Base-by-base conservation (phyloP, 169 alveolate species). In the Fabrea salina region DNA sequence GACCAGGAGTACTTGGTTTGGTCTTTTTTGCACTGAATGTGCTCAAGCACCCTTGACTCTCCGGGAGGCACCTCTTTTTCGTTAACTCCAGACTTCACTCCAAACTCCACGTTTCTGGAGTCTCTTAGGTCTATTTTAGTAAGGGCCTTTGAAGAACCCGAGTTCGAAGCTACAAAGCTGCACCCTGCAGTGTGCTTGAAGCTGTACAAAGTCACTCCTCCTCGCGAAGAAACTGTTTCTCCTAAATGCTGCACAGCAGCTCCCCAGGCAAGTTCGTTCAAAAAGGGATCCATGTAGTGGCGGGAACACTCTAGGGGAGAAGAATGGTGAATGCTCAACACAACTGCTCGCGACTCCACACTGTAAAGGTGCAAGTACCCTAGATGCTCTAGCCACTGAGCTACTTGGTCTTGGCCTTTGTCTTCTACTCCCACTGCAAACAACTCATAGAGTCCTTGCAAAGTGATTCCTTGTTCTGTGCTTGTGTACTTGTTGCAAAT, bases 401-500 rank as follows among this genome's bases (percentile, higher is more conserved):
- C 39, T 16, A 61, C 50, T 8, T 19, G 2, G 13, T 25, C 27
- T 61, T 61, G 54, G 32, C 50, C 50, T n/a, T 61, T 13, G 0
- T 22, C 41, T 4, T 16, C 50, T 16, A 61, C 8, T 35, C 41
- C 74, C 1, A 61, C 74, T 13, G 11, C 32, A 37, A 61, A 61
- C 74, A 61, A 13, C 32, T 61, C 74, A 61, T 61, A 61, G 11
- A 61, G 39, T 33, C 74, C 74, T 30, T 61, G 74, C 25, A 61
- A 61, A 61, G 74, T 32, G 11, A 61, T 11, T 16, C 74, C 74
- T 5, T 35, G 16, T n/a, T 61, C 50, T 16, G 74, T 61, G 1
- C 54, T 33, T 0, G 74, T 61, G 25, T 61, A 61, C 50, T 61
- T 61, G 11, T 61, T 22, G 16, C 44, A n/a, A 27, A 61, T 61